These are phyloP conservation scores for Chalaropsis thielavioides DNA, from an alignment of 2,329 filamentous ascomycete genomes.

Conservation along the genomic window DNA sequence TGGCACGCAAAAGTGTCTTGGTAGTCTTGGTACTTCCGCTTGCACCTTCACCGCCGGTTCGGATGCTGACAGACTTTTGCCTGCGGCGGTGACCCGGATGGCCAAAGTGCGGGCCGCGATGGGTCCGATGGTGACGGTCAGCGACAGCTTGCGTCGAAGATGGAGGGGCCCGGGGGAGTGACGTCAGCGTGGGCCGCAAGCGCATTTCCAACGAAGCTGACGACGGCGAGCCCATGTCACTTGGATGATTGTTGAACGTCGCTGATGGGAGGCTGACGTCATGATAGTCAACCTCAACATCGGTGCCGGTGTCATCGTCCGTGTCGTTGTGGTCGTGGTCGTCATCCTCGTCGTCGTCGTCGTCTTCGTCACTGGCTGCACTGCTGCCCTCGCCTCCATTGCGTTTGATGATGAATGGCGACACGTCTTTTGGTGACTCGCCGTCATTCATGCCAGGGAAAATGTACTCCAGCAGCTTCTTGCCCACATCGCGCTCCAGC, in stretches of 20 bases:
- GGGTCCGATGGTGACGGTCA: neutral
- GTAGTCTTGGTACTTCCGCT: constrained; percentile 19
- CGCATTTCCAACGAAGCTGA: constrained; percentile 50
- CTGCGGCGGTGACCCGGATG: constrained; percentile 12
- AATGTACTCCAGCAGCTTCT: constrained; percentile 90
- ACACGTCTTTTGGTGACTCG: constrained; percentile 38
- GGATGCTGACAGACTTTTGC: constrained; percentile 36
- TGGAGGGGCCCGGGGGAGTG: neutral
- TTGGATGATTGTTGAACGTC: neutral
- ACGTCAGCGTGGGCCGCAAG: constrained; percentile 65
- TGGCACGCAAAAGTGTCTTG: constrained; percentile 28
- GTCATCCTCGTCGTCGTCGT: constrained; percentile 40
- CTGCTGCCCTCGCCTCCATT: constrained; percentile 20
- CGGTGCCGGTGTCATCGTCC: constrained; percentile 10
- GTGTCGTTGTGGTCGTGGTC: constrained; percentile 26
- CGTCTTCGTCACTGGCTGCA: constrained; percentile 23
- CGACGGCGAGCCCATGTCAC: constrained; percentile 26
- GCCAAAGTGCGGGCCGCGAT: neutral
- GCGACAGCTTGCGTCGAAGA: constrained; percentile 8
- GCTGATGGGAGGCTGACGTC: constrained; percentile 20
- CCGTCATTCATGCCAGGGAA: constrained; percentile 69
- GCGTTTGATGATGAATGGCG: constrained; percentile 42
- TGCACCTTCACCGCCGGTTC: constrained; percentile 30
- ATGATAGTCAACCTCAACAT: constrained; percentile 17
- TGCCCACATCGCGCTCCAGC: constrained; percentile 80